A percentile compares a stretch with the other conserved stretches of the same genome.
These are phyloP conservation scores for Microbotryum scabiosae DNA, from an alignment of 1,284 basidiomycete species.

Conservation along the genomic window DNA sequence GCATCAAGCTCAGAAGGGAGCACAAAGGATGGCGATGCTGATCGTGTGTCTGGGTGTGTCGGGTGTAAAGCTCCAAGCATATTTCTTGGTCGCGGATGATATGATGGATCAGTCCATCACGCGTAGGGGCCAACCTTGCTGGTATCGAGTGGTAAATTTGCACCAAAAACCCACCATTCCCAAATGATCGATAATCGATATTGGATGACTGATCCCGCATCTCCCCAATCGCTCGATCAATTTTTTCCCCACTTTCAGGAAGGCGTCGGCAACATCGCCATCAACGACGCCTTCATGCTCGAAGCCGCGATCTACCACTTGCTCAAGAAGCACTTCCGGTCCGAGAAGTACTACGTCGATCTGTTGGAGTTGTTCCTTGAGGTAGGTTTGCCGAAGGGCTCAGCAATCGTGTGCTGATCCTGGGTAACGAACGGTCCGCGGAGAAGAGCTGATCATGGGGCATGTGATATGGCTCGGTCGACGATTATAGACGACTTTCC, in stretches of 20 bases:
- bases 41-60: background rate
- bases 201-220: background rate
- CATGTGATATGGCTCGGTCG: no score
- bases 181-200: background rate
- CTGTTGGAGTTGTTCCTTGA: conserved; percentile 87
- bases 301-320: conserved; percentile 88
- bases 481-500: conserved; percentile 66
- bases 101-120: conserved; percentile 95
- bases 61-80: conserved; percentile 73
- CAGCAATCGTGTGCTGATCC: no score
- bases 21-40: background rate
- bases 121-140: conserved; percentile 95
- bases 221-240: no score
- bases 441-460: background rate
- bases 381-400: conserved; percentile 45
- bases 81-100: conserved; percentile 95
- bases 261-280: conserved; percentile 73
- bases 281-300: conserved; percentile 97
- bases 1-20: no score
- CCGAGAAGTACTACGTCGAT: conserved; percentile 74
- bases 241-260: conserved; percentile 38
- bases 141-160: conserved; percentile 61
- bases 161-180: background rate
- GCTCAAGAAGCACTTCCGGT: conserved; percentile 78
- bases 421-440: background rate